A percentile compares a stretch with the other conserved stretches of the same genome.
Evolutionary conservation across 1,284 basidiomycete genomes (phyloP).

Genomic region (Moesziomyces globuligerus): DNA sequence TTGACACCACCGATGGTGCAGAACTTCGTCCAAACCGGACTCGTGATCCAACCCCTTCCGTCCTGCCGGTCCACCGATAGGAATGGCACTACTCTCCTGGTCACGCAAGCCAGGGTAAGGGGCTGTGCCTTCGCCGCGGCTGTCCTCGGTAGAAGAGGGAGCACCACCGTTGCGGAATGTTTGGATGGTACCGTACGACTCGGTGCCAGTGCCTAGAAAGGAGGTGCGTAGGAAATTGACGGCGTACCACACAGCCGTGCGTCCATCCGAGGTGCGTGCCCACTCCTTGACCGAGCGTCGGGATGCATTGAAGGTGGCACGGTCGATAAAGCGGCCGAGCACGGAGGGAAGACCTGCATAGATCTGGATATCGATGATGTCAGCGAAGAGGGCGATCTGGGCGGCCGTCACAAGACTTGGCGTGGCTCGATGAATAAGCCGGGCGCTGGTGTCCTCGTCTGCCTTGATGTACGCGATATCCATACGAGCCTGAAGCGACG

Average conservation of each 20-base stretch:
- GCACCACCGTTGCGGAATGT: slow-evolving; percentile 14
- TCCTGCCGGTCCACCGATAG: slow-evolving; percentile 1
- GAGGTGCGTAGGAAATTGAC: slow-evolving; percentile 49
- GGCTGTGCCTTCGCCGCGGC: not conserved
- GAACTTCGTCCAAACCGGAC: slow-evolving; percentile 45
- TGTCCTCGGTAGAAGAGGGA: slow-evolving; percentile 10
- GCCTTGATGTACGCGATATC: slow-evolving; percentile 50
- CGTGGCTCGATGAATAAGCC: slow-evolving; percentile 44
- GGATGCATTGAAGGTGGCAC: slow-evolving; percentile 48
- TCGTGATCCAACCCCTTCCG: slow-evolving; percentile 26
- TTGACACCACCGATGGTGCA: slow-evolving; percentile 55
- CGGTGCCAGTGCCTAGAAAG: slow-evolving; percentile 31
- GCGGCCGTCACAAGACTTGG: slow-evolving; percentile 50
- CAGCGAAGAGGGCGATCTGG: slow-evolving; percentile 51
- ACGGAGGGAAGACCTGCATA: slow-evolving; percentile 53
- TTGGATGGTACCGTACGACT: slow-evolving; percentile 40
- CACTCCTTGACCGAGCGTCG: slow-evolving; percentile 48
- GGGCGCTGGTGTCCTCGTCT: slow-evolving; percentile 45
- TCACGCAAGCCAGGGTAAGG: slow-evolving; percentile 18
- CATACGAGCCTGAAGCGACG: slow-evolving; percentile 47
- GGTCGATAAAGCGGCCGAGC: slow-evolving; percentile 55
- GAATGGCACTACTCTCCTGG: slow-evolving; percentile 6
- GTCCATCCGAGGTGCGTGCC: slow-evolving; percentile 45
- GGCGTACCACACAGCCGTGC: slow-evolving; percentile 49
- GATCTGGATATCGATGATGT: slow-evolving; percentile 57